A percentile compares a stretch with the other conserved stretches of the same genome.
phyloP scores from a whole-genome alignment of 139 green algal species.

The Haematococcus sp. region DNA sequence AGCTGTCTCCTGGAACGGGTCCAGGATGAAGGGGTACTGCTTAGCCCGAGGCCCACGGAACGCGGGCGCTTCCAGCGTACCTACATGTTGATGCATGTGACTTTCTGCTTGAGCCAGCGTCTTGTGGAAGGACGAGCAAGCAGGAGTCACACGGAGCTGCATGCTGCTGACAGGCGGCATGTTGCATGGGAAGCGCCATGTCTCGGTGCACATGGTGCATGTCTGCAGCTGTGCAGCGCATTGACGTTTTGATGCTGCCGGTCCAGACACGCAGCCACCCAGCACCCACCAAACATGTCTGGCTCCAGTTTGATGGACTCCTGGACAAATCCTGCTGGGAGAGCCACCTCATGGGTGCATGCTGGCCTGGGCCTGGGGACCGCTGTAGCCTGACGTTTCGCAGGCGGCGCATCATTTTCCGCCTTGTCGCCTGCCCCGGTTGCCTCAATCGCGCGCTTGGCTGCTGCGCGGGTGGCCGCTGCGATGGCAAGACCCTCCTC shows the following conservation, averaged over 20 bases:
- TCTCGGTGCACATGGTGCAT: too few relatives aligned
- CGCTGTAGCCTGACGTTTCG: slow-evolving; percentile 58
- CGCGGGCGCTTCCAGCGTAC: slow-evolving; percentile 54
- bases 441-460: slow-evolving; percentile 35
- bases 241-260: background rate
- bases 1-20: slow-evolving; percentile 83
- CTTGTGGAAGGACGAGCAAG: too few relatives aligned
- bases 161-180: too few relatives aligned
- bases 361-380: slow-evolving; percentile 11
- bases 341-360: slow-evolving; percentile 66
- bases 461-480: background rate
- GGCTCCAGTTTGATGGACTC: slow-evolving; percentile 37
- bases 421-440: slow-evolving; percentile 8
- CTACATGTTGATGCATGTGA: slow-evolving; percentile 24
- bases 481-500: slow-evolving; percentile 14
- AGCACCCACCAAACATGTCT: slow-evolving; percentile 31
- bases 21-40: slow-evolving; percentile 85
- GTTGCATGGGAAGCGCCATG: too few relatives aligned
- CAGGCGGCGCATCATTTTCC: slow-evolving; percentile 34
- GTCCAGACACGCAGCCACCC: background rate
- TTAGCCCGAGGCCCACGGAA: slow-evolving; percentile 66
- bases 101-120: too few relatives aligned
- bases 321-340: slow-evolving; percentile 60
- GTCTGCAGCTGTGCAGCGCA: background rate
- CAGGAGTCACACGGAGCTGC: too few relatives aligned